phyloP scores from a whole-genome alignment of 805 yeast genomes.

The Saccharomycopsis olivae region DNA sequence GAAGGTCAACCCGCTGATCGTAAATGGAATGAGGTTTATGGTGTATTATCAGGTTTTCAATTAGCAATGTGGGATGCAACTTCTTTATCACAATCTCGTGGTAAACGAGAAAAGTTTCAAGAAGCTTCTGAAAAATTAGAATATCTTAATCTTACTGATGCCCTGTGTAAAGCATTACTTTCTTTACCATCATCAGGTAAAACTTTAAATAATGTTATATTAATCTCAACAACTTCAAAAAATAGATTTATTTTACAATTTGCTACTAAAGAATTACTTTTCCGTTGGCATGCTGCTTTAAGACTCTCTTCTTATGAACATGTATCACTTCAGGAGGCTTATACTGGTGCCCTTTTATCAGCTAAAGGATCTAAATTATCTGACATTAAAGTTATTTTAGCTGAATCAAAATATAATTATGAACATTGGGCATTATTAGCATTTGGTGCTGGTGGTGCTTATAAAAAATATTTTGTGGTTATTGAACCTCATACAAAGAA shows the following conservation, averaged over 20 bases:
- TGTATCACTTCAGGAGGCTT: slow-evolving; percentile 82
- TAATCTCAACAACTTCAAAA: slow-evolving; percentile 87
- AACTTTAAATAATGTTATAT: slow-evolving; percentile 63
- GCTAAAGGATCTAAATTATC: slow-evolving; percentile 84
- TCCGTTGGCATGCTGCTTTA: slow-evolving; percentile 75
- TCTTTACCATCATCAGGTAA: slow-evolving; percentile 43
- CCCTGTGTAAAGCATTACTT: slow-evolving; percentile 66
- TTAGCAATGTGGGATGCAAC: slow-evolving; percentile 88
- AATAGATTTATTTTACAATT: slow-evolving; percentile 81
- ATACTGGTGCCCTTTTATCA: slow-evolving; percentile 86
- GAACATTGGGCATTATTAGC: slow-evolving; percentile 94
- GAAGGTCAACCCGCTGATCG: slow-evolving; percentile 80
- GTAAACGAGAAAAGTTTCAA: slow-evolving; percentile 29
- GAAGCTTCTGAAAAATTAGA: slow-evolving; percentile 65
- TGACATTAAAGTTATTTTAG: slow-evolving; percentile 75
- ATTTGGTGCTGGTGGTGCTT: slow-evolving; percentile 96
- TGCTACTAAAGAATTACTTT: slow-evolving; percentile 49
- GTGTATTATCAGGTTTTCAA: slow-evolving; percentile 82
- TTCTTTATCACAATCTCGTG: slow-evolving; percentile 40
- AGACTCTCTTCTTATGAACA: slow-evolving; percentile 75
- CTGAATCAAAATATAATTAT: slow-evolving; percentile 76
- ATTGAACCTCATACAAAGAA: slow-evolving; percentile 54
- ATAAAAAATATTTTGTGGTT: slow-evolving; percentile 91
- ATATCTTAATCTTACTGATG: slow-evolving; percentile 85
- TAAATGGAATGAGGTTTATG: slow-evolving; percentile 88